Percentiles rank a stretch among this genome's conserved stretches.
Conservation (phyloP, 352 stramenopile species). For the Pythium utonaiense region DNA sequence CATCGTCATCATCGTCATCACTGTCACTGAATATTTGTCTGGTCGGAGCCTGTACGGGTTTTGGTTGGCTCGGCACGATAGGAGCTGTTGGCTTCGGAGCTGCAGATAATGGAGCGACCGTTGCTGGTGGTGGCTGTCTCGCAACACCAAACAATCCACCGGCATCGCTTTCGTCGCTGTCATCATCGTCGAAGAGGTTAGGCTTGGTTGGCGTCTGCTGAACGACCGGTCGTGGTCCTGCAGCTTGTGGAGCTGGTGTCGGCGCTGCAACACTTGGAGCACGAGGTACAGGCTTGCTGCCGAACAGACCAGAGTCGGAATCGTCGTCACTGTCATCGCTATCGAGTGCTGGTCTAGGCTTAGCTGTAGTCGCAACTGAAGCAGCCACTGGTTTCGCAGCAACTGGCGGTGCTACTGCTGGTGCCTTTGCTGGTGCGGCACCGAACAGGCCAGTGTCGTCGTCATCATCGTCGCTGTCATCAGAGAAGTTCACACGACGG, state of each 20-base stretch:
- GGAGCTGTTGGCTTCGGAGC: not conserved
- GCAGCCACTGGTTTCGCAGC: constrained; percentile 3
- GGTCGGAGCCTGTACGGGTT: constrained; percentile 2
- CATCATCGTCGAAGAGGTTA: constrained; percentile 50
- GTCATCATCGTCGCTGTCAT: constrained; percentile 31
- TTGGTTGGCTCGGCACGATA: constrained; percentile 3
- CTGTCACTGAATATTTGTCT: constrained; percentile 19
- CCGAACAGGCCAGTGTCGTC: constrained; percentile 43
- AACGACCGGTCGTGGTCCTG: not conserved
- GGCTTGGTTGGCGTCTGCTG: constrained; percentile 22
- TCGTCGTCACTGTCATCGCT: constrained; percentile 29
- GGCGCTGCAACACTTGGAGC: not conserved
- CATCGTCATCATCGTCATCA: constrained; percentile 37
- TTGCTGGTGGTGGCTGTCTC: constrained; percentile 1
- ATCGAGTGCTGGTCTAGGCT: constrained; percentile 8
- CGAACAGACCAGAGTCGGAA: constrained; percentile 40
- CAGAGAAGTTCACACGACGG: constrained; percentile 43
- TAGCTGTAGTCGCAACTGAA: not conserved
- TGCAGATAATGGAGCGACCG: not conserved
- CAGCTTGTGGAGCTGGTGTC: not conserved
- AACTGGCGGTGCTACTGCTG: not conserved
- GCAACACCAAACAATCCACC: constrained; percentile 27
- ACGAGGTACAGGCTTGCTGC: constrained; percentile 20
- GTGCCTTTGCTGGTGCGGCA: constrained; percentile 20
- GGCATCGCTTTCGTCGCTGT: constrained; percentile 43